Base-by-base conservation (phyloP, 192 early-diverging fungal genomes). In the Backusella luteola region DNA sequence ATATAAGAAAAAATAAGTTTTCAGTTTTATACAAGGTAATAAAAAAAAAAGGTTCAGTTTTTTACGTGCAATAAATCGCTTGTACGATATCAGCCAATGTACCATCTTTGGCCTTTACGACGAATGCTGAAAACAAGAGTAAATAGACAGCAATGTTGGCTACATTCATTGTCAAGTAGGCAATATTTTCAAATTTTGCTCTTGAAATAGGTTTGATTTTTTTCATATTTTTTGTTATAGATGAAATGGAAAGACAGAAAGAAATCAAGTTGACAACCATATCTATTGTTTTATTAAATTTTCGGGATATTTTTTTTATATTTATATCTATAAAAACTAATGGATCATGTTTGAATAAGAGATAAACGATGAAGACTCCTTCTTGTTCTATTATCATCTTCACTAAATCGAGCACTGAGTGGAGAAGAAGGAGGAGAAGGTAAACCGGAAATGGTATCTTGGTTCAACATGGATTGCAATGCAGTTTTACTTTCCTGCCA, bases 401-500 rank as follows among this genome's bases (percentile, higher is more conserved):
- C 56, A 41, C 5, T 36, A 38, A 69, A 69, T 69, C 68, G 52
- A 44, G n/a, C 36, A 21, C 19, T 35, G 26, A 46, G 52, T 38
- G 78, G 78, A 17, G 78, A 79, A 8, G 72, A 56, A 19, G 78
- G 78, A 63, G 78, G 78, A 7, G 78, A 79, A 59, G 78, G 78
- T 44, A 79, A 34, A 9, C 21, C 29, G 1, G 49, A 29, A 41
- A 15, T 17, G 17, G 35, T 9, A 21, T 77, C 70, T 21, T 81
- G 78, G 6, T 82, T 78, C 46, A 84, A 71, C 12, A 85, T 77
- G 8, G 73, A 44, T 6, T 14, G 46, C 11, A 89, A 79, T 34
- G 85, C 77, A 8, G 73, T 67, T 73, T 83, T 84, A 67, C 81
- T 83, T 23, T 83, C 73, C 71, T 89, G 79, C 87, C 87, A 89